These are phyloP conservation scores for Pseudocercospora fuligena DNA, from an alignment of 2,329 filamentous ascomycete genomes.

Conservation along the genomic window DNA sequence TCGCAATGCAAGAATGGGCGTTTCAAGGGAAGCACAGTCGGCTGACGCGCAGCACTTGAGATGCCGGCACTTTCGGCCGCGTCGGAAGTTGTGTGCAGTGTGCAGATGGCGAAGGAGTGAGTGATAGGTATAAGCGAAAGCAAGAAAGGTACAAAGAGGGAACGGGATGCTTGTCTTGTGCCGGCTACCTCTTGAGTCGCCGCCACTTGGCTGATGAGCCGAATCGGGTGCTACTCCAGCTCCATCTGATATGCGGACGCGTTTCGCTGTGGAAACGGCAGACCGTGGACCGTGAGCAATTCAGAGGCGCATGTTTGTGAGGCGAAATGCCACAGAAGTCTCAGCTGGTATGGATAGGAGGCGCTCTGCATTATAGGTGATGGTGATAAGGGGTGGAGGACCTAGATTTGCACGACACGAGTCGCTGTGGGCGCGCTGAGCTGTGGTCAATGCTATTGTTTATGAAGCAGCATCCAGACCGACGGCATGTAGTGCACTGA, in stretches of 20 bases:
- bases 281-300: not conserved
- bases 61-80: slow-evolving; percentile 5
- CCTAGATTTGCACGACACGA: not conserved
- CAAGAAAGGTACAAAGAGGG: slow-evolving; percentile 6
- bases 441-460: slow-evolving; percentile 3
- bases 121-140: not conserved
- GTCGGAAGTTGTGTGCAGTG: not conserved
- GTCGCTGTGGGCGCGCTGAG: not conserved
- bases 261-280: not conserved
- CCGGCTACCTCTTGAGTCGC: not conserved
- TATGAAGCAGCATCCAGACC: not conserved
- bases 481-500: not conserved
- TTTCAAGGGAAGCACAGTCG: slow-evolving; percentile 8
- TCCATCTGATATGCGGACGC: not conserved
- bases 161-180: slow-evolving; percentile 9
- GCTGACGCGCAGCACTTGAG: not conserved
- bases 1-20: not conserved
- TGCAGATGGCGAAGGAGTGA: not conserved
- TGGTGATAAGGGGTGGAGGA: not conserved
- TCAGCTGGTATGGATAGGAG: not conserved
- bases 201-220: slow-evolving; percentile 3
- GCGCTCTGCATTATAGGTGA: slow-evolving; percentile 3
- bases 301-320: not conserved
- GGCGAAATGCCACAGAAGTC: not conserved
- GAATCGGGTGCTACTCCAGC: not conserved